Base-by-base conservation (phyloP, 805 yeast genomes). In the Yamadazyma olivae region DNA sequence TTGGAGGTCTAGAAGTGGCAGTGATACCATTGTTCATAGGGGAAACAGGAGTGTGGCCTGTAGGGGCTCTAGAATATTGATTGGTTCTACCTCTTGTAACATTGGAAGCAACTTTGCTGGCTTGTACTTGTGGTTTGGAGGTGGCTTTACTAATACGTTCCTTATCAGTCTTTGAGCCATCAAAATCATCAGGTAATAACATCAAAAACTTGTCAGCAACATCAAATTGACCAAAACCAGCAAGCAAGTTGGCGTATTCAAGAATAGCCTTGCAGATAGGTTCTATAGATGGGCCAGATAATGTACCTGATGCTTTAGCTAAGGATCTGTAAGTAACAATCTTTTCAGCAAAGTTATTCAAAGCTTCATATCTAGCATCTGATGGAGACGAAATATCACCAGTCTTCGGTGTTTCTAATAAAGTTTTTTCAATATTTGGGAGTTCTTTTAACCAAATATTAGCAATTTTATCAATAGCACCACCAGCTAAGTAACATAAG, bases 321-420 rank as follows among this genome's bases (percentile, higher is more conserved):
- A 74, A 67, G 19, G 82, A 68, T 50, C 83, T 73, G 57, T 80
- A 89, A 17, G 85, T 82, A 24, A 88, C 76, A 43, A 90, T 75
- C 60, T 90, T 90, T 57, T 86, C 95, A 35, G 87, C 83, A 54
- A 89, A 83, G 51, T 78, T 82, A 35, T 83, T 81, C 56, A 91
- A 68, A 6, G 96, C 83, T 48, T 77, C 83, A 48, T 83, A 79
- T 51, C 88, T 88, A 16, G 96, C 95, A 45, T 83, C 93, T 37
- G 83, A 82, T 1, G 87, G 79, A 3, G 95, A 75, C 0, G 63
- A 36, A 27, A 74, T 56, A 25, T 67, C 57, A 7, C 64, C 59
- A 20, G 44, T 40, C 45, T 77, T 81, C 19, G 64, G 52, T 1
- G 66, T 53, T 32, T 71, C 61, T 51, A 83, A 65, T 37, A 70